Conservation (phyloP, 352 stramenopile genomes). For the Phytophthora ramorum region DNA sequence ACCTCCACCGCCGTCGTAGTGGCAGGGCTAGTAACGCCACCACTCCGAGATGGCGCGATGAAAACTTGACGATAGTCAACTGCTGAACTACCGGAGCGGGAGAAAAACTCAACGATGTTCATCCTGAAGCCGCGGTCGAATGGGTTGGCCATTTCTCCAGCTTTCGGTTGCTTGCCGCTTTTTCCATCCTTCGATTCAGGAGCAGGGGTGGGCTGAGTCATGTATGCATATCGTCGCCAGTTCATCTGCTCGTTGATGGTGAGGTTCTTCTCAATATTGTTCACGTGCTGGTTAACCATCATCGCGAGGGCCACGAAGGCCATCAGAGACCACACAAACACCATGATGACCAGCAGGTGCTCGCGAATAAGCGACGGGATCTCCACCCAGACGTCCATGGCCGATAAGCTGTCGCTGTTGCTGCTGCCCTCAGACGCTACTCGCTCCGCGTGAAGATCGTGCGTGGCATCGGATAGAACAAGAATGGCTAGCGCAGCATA, state of each 20-base stretch:
- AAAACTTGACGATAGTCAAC: slow-evolving; percentile 57
- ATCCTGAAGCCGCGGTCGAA: slow-evolving; percentile 51
- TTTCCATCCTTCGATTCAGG: slow-evolving; percentile 15
- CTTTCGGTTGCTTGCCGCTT: slow-evolving; percentile 16
- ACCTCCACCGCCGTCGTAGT: slow-evolving; percentile 18
- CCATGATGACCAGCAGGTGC: slow-evolving; percentile 66
- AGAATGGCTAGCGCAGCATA: slow-evolving; percentile 59
- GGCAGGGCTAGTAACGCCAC: slow-evolving; percentile 18
- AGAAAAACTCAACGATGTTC: slow-evolving; percentile 64
- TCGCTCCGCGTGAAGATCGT: slow-evolving; percentile 41
- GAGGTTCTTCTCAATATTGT: slow-evolving; percentile 71
- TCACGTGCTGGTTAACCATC: slow-evolving; percentile 74
- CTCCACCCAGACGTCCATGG: slow-evolving; percentile 67
- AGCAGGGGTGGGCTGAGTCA: slow-evolving; percentile 31
- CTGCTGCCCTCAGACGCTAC: slow-evolving; percentile 25
- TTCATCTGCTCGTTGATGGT: slow-evolving; percentile 89
- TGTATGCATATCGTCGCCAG: slow-evolving; percentile 79
- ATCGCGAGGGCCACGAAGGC: slow-evolving; percentile 57
- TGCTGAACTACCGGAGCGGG: slow-evolving; percentile 36
- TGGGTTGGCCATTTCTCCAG: slow-evolving; percentile 42
- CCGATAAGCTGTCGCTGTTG: slow-evolving; percentile 35
- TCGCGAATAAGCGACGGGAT: slow-evolving; percentile 58
- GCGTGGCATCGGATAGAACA: slow-evolving; percentile 46
- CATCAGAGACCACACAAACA: slow-evolving; percentile 61
- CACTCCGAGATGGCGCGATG: slow-evolving; percentile 19